These are phyloP conservation scores for Hymenoscyphus salicellus DNA, from an alignment of 2,329 filamentous ascomycete genomes.

Conservation along the genomic window DNA sequence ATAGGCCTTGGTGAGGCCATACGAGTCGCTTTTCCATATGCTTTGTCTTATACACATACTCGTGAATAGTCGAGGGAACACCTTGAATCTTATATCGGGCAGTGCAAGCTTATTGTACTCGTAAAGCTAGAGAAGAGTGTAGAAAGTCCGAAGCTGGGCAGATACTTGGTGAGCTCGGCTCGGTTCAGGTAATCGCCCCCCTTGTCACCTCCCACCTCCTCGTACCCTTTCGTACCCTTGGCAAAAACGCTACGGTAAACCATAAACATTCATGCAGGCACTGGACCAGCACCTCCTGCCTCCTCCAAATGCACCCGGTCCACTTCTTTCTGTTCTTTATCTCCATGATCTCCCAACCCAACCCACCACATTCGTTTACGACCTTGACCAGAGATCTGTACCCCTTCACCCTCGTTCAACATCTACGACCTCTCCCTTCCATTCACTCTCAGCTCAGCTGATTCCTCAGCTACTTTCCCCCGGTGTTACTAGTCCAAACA, in stretches of 20 bases:
- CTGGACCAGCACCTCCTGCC: not conserved
- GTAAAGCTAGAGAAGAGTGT: no score
- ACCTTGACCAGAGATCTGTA: not conserved
- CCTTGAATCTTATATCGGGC: no score
- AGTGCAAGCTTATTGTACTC: no score
- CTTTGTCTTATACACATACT: no score
- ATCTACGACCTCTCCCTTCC: not conserved
- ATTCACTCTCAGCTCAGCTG: slow-evolving; percentile 1
- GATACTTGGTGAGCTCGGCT: no score
- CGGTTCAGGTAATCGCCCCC: not conserved
- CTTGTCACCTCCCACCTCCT: no score
- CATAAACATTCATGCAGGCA: not conserved
- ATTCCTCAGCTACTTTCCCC: not conserved
- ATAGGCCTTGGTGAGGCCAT: no score
- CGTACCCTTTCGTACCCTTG: no score
- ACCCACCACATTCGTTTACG: not conserved
- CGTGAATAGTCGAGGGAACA: no score
- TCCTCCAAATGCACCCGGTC: not conserved
- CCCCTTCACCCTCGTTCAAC: not conserved
- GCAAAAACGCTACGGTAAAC: not conserved
- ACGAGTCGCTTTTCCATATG: no score
- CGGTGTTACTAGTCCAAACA: not conserved
- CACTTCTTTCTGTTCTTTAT: not conserved
- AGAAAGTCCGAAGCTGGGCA: no score
- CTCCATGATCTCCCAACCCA: slow-evolving; percentile 1